These are phyloP conservation scores for Akanthomyces dipterigenus DNA, from an alignment of 2,329 filamentous ascomycete species.

Conservation along the genomic window DNA sequence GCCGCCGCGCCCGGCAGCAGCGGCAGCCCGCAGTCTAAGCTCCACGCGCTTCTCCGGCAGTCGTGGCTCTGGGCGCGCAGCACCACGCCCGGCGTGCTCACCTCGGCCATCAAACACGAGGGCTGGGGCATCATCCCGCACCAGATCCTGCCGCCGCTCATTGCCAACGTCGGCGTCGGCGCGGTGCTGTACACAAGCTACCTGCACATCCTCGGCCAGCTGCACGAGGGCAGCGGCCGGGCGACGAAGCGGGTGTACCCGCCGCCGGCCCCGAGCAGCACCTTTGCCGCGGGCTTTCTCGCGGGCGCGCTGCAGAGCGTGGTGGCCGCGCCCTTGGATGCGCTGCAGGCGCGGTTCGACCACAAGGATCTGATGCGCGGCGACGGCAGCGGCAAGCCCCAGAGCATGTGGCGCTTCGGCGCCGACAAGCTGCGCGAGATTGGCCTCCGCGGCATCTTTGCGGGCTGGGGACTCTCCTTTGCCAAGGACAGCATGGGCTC, in stretches of 20 bases:
- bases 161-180: constrained; percentile 68
- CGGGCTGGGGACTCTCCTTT: constrained; percentile 63
- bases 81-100: constrained; percentile 64
- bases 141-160: constrained; percentile 67
- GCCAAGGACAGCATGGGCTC: constrained; percentile 63
- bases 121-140: constrained; percentile 70
- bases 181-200: constrained; percentile 72
- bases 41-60: constrained; percentile 29
- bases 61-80: constrained; percentile 48
- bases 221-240: constrained; percentile 57
- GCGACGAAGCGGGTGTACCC: constrained; percentile 60
- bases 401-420: constrained; percentile 69
- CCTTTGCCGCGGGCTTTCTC: constrained; percentile 62
- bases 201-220: constrained; percentile 57
- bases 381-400: constrained; percentile 35
- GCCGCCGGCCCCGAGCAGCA: constrained; percentile 55
- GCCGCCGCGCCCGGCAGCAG: constrained; percentile 26
- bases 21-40: constrained; percentile 26
- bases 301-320: constrained; percentile 65
- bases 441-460: constrained; percentile 64
- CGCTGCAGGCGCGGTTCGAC: constrained; percentile 67
- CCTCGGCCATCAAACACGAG: constrained; percentile 59
- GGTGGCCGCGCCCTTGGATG: constrained; percentile 67
- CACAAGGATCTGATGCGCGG: constrained; percentile 41
- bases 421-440: constrained; percentile 60